A percentile compares a stretch with the other conserved stretches of the same genome.
phyloP scores from a whole-genome alignment of 306 rosid genomes.

The Cicer bijugum region DNA sequence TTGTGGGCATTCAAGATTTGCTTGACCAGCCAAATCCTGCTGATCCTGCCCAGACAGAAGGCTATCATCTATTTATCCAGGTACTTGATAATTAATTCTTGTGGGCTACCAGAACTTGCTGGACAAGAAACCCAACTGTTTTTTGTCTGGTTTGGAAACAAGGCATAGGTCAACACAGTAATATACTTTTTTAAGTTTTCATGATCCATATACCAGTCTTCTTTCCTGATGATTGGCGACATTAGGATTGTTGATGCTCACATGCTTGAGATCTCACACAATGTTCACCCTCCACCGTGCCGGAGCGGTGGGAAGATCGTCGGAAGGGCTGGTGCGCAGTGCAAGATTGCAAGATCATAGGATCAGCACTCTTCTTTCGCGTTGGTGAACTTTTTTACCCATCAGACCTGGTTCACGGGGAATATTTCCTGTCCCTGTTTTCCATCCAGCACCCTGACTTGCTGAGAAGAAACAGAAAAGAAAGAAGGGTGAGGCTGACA shows the following conservation, averaged over 20 bases:
- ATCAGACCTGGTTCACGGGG: too few species aligned
- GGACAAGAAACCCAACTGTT: constrained; percentile 11
- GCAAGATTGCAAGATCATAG: too few species aligned
- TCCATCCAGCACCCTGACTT: too few species aligned
- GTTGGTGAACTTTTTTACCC: too few species aligned
- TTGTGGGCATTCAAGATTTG: constrained; percentile 94
- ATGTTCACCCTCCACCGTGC: too few species aligned
- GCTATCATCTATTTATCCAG: constrained; percentile 97
- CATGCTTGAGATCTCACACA: background rate
- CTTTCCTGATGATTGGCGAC: background rate
- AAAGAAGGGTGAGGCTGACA: too few species aligned
- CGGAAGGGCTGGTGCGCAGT: too few species aligned
- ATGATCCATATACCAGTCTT: background rate
- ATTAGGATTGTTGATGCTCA: background rate
- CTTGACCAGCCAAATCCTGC: constrained; percentile 95
- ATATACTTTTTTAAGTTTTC: constrained; percentile 31
- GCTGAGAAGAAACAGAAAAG: too few species aligned
- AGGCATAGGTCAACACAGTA: constrained; percentile 13
- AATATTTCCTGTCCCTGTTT: too few species aligned
- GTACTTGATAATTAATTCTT: constrained; percentile 33
- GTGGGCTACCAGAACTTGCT: background rate
- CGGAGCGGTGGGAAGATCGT: too few species aligned
- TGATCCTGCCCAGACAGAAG: constrained; percentile 98
- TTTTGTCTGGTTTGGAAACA: constrained; percentile 14
- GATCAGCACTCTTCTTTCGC: too few species aligned